Evolutionary conservation across 768 basidiomycete species (phyloP).

Genomic region (Pisolithus orientalis): DNA sequence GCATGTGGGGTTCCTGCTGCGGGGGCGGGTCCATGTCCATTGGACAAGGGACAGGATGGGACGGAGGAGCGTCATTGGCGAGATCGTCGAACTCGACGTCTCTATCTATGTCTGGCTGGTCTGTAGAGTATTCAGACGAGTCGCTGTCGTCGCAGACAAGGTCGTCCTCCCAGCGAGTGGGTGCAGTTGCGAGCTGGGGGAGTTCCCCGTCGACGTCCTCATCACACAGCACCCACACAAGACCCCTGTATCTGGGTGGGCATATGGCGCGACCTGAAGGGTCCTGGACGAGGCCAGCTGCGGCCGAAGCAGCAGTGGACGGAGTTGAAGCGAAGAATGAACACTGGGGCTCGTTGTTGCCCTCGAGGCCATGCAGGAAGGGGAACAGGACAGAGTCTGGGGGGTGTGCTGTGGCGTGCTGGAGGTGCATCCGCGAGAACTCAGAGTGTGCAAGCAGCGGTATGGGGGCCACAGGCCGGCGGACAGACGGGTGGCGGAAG

Average conservation of each 20-base stretch:
- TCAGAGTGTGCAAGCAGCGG: conserved; percentile 36
- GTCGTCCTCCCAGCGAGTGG: conserved; percentile 20
- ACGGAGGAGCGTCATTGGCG: not conserved
- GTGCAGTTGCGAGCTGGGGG: not conserved
- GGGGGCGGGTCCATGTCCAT: conserved; percentile 21
- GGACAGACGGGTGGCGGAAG: conserved; percentile 15
- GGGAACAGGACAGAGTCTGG: conserved; percentile 83
- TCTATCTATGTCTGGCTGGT: conserved; percentile 9
- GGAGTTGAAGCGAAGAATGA: conserved; percentile 59
- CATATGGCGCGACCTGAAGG: conserved; percentile 18
- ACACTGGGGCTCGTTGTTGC: conserved; percentile 73
- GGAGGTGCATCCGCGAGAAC: conserved; percentile 57
- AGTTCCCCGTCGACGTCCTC: conserved; percentile 44
- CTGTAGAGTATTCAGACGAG: conserved; percentile 21
- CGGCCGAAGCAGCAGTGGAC: conserved; percentile 7
- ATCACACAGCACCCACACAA: conserved; percentile 78
- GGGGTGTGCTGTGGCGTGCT: conserved; percentile 62
- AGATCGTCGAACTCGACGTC: conserved; percentile 23
- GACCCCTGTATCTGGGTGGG: conserved; percentile 55
- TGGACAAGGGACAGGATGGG: not conserved
- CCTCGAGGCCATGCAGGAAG: conserved; percentile 83
- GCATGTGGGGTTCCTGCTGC: conserved; percentile 26
- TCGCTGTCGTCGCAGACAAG: conserved; percentile 27
- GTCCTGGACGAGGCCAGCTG: conserved; percentile 22
- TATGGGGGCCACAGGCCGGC: conserved; percentile 29